A percentile compares a stretch with the other conserved stretches of the same genome.
Conservation (phyloP, 305 asterid species). For the Plantago lanceolata region DNA sequence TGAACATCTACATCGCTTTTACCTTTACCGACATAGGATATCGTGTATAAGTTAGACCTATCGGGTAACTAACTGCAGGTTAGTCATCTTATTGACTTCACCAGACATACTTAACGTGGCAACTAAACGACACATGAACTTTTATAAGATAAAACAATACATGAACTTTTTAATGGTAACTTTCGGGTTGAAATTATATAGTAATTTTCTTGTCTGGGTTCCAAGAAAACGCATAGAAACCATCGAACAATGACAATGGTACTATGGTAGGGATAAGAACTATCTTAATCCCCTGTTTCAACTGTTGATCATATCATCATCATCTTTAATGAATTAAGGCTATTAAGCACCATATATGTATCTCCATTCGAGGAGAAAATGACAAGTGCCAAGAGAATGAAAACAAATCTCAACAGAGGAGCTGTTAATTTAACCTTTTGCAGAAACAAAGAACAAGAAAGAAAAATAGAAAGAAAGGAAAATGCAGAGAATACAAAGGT, state of each 20-base stretch:
- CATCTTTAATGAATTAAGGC: no score
- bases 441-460: not conserved
- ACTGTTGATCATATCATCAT: not conserved
- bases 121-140: no score
- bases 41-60: no score
- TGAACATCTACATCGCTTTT: no score
- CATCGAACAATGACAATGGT: conserved; percentile 1
- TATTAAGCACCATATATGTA: no score
- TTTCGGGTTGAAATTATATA: no score
- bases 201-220: not conserved
- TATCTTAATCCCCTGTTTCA: not conserved
- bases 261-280: not conserved
- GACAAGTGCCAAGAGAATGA: conserved; percentile 38
- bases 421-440: conserved; percentile 20
- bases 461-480: not conserved
- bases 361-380: conserved; percentile 24
- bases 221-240: not conserved
- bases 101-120: no score
- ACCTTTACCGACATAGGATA: no score
- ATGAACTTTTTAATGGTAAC: no score
- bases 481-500: conserved; percentile 23
- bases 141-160: no score
- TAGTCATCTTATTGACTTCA: no score
- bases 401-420: conserved; percentile 29
- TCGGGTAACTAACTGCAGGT: no score